phyloP scores from a whole-genome alignment of 2,329 filamentous ascomycete species.

The Beauveria rudraprayagi region DNA sequence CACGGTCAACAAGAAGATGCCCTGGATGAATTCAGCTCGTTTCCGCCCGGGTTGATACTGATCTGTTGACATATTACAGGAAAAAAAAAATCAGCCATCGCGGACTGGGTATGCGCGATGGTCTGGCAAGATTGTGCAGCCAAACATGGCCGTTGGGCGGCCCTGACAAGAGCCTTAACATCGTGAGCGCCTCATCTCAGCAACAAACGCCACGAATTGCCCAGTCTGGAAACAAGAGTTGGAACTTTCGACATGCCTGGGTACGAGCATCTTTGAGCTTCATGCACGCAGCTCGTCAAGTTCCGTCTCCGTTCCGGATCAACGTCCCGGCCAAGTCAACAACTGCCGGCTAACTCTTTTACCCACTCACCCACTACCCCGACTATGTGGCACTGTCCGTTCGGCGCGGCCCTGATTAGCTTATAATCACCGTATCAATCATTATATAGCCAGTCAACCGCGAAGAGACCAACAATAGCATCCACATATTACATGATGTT shows the following conservation, averaged over 20 bases:
- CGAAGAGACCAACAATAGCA: neutral
- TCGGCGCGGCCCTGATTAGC: neutral
- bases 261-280: too few relatives aligned
- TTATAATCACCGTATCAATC: neutral
- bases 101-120: neutral
- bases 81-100: neutral
- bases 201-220: neutral
- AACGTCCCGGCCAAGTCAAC: neutral
- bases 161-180: neutral
- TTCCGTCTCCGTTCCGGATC: neutral
- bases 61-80: neutral
- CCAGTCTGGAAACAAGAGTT: neutral
- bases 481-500: neutral
- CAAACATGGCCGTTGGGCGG: too few relatives aligned
- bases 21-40: neutral
- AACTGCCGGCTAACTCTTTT: neutral
- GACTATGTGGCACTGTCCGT: too few relatives aligned
- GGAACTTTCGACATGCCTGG: neutral
- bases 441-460: neutral
- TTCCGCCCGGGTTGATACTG: neutral
- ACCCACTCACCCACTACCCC: neutral
- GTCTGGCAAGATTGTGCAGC: neutral
- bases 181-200: neutral
- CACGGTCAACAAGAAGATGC: neutral
- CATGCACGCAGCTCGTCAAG: neutral